Base-by-base conservation (phyloP, 2,329 filamentous ascomycete genomes). In the Cytospora leucostoma region DNA sequence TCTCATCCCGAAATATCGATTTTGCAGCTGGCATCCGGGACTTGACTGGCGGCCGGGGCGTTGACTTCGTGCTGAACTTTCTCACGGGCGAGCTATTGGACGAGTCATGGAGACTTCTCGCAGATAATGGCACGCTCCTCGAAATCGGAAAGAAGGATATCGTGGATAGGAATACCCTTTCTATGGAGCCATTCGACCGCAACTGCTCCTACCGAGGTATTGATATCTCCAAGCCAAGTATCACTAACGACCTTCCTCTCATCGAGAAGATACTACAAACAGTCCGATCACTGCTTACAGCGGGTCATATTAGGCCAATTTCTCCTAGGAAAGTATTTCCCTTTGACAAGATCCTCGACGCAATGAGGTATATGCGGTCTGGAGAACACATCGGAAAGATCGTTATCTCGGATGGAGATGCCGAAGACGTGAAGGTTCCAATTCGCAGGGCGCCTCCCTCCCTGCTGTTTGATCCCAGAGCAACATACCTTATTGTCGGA, bases 61-160 rank as follows among this genome's bases (percentile, higher is more conserved):
- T 74, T 21, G 72, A 74, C 37, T 51, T 73, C 11, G 65, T 73
- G 2, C 56, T 74, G 3, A 74, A 73, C 65, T 71, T 67, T 1
- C 62, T 73, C 4, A 59, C 66, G 1, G 70, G 71, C 12, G 71
- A 74, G 13, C 35, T 71, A 7, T 59, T 76, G 0, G 66, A 68
- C 8, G 69, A 68, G 7, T 72, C 74, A 0, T 77, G 71, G 70
- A 58, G 70, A 11, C 70, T 72, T 54, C 56, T 74, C 1, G 73
- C 75, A 4, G 65, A 69, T 19, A 68, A 69, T 50, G 76, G 75
- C 4, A 66, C 66, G 8, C 72, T 77, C 52, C 54, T 77, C 1
- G 75, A 77, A 51, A 70, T 68, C 15, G 66, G 68, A 2, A 67
- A 67, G 19, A 49, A 40, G 1, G 68, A 71, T 35, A 66, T 70